Conservation (phyloP, 495 filamentous ascomycete genomes). For the Cenococcum geophilum region DNA sequence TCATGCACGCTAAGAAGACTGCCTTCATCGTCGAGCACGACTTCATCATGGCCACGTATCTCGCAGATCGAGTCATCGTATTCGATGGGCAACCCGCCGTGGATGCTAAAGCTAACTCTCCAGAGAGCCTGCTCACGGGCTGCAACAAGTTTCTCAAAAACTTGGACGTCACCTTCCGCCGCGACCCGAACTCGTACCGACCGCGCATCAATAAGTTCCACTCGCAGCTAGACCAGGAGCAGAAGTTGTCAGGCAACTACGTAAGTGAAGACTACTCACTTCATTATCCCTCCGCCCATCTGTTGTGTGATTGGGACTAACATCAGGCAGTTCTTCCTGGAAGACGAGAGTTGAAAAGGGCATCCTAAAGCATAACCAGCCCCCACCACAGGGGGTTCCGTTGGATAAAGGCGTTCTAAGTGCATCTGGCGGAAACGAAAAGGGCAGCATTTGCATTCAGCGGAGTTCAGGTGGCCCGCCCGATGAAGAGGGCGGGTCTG, state of each 20-base stretch:
- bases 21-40: slow-evolving; percentile 99
- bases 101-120: slow-evolving; percentile 77
- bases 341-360: slow-evolving; percentile 78
- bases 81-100: slow-evolving; percentile 92
- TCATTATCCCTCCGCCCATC: background rate
- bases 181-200: slow-evolving; percentile 90
- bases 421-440: slow-evolving; percentile 43
- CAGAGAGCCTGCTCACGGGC: slow-evolving; percentile 86
- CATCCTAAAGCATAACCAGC: slow-evolving; percentile 44
- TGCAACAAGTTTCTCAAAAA: slow-evolving; percentile 96
- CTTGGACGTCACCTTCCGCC: slow-evolving; percentile 94
- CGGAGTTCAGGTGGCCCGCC: slow-evolving; percentile 32
- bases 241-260: slow-evolving; percentile 90
- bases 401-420: slow-evolving; percentile 36
- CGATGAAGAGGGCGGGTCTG: slow-evolving; percentile 43
- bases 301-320: slow-evolving; percentile 1
- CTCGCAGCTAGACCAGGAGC: slow-evolving; percentile 93
- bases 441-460: slow-evolving; percentile 28
- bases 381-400: slow-evolving; percentile 34
- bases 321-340: slow-evolving; percentile 66
- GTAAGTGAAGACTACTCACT: slow-evolving; percentile 47
- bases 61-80: slow-evolving; percentile 96
- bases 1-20: slow-evolving; percentile 99
- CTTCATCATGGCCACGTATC: slow-evolving; percentile 99
- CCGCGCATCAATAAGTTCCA: slow-evolving; percentile 97